Percentiles rank a stretch among this genome's conserved stretches.
These are phyloP conservation scores for Penicillium tannophilum DNA, from an alignment of 495 filamentous ascomycete species.

Conservation along the genomic window DNA sequence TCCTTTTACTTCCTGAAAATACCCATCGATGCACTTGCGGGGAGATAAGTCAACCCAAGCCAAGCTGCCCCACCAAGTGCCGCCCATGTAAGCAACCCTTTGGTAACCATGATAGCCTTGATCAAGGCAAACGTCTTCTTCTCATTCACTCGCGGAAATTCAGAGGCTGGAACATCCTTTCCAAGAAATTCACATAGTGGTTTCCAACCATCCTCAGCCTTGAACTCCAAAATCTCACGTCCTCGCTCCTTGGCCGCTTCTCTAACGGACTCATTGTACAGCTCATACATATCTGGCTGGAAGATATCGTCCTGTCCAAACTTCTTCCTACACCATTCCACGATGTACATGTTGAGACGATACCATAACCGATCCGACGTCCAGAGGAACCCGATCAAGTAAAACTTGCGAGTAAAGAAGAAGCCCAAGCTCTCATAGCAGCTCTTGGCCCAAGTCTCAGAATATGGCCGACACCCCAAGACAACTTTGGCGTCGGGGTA, in stretches of 20 bases:
- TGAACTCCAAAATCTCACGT: slow-evolving; percentile 14
- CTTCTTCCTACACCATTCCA: slow-evolving; percentile 12
- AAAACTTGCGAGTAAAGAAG: slow-evolving; percentile 14
- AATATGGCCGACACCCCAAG: slow-evolving; percentile 1
- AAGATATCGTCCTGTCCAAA: slow-evolving; percentile 10
- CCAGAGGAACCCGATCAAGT: slow-evolving; percentile 11
- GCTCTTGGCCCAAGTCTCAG: slow-evolving; percentile 16
- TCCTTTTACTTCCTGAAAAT: too few relatives aligned
- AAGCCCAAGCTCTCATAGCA: slow-evolving; percentile 13
- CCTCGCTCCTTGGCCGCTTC: slow-evolving; percentile 2
- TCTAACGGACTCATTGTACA: slow-evolving; percentile 17
- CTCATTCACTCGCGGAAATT: background rate
- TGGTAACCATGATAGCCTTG: slow-evolving; percentile 13
- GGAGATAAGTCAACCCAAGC: slow-evolving; percentile 8
- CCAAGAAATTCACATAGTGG: slow-evolving; percentile 16
- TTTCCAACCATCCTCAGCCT: slow-evolving; percentile 21
- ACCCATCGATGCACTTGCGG: too few relatives aligned
- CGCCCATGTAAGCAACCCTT: slow-evolving; percentile 14
- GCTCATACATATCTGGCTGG: slow-evolving; percentile 1
- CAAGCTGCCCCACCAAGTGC: slow-evolving; percentile 10
- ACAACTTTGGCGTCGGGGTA: slow-evolving; percentile 14
- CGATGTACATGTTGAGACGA: slow-evolving; percentile 16
- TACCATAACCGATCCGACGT: slow-evolving; percentile 17
- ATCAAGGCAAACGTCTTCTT: background rate
- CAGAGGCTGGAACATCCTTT: background rate